Evolutionary conservation across 805 yeast species (phyloP), one percentile per base, ranked within the genome.

Genomic region (Cyberlindnera mrakii): DNA sequence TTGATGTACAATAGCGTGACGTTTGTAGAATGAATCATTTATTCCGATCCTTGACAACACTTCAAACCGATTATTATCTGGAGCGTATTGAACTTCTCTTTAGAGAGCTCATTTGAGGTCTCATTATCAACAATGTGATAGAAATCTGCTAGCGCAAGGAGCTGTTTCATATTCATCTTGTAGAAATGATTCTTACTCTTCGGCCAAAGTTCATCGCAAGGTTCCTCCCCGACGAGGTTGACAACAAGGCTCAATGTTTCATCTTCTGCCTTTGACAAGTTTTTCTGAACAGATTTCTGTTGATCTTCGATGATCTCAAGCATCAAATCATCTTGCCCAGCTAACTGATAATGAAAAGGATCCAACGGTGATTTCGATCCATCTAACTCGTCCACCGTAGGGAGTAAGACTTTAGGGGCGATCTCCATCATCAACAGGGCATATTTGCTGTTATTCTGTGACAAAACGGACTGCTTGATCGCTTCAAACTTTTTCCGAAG

Each of bases 171-270:
- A 6, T 27, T 11, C 41, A 31, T 39, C 9, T 7, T 10, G 18
- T 31, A 20, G 20, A 39, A 39, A 16, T 32, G 34, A 9, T 6
- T 15, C 20, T 39, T 39, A 11, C 30, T 23, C 15, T 10, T 20
- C 3, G 41, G 41, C 30, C 31, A 39, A 13, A 39, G 31, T 11
- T 39, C 41, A n/a, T 31, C 31, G 31, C 35, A 39, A 13, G 41
- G 41, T 30, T 39, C 36, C 23, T 39, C 41, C 15, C 41, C 41
- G 3, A 16, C 10, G 30, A 39, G 36, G 16, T 33, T 39, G 31
- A 39, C 31, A n/a, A 39, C 41, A 7, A 31, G 23, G 10, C 14
- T 11, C 20, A 39, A 19, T 15, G 35, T 23, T 16, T 39, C 36
- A 23, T 32, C 20, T 5, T 39, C 35, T n/a, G 15, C 13, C 8